A percentile compares a stretch with the other conserved stretches of the same genome.
Evolutionary conservation across 768 basidiomycete species (phyloP).

Genomic region (Naganishia vaughanmartiniae): DNA sequence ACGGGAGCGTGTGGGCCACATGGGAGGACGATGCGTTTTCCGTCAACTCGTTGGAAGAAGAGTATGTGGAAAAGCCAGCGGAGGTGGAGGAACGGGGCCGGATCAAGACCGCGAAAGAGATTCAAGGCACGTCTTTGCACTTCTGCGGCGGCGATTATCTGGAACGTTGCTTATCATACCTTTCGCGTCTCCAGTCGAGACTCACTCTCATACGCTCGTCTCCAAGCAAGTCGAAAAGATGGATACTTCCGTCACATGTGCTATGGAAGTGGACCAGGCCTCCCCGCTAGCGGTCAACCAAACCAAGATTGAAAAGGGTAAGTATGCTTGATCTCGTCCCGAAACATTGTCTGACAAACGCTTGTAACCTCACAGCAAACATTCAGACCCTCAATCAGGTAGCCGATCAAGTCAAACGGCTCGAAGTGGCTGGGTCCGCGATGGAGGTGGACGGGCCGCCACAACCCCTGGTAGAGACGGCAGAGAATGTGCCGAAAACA

Average conservation of each 20-base stretch:
- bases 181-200: not conserved
- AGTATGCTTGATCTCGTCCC: not conserved
- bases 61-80: not conserved
- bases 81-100: not conserved
- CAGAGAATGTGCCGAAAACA: not conserved
- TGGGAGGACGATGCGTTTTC: slow-evolving; percentile 19
- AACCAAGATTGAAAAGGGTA: not conserved
- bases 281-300: not conserved
- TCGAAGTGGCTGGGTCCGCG: not conserved
- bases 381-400: not conserved
- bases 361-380: not conserved
- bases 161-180: not conserved
- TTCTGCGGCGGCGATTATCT: no score
- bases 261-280: slow-evolving; percentile 11
- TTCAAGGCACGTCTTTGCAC: not conserved
- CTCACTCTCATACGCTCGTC: not conserved
- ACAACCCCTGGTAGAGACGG: not conserved
- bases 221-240: slow-evolving; percentile 22
- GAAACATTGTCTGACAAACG: not conserved
- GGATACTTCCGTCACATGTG: slow-evolving; percentile 3
- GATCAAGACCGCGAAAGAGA: not conserved
- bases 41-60: not conserved
- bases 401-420: not conserved
- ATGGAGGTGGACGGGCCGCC: not conserved
- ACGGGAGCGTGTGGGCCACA: slow-evolving; percentile 30